A percentile compares a stretch with the other conserved stretches of the same genome.
Conservation (phyloP, 768 basidiomycete species). For the Agrocybe pediades region DNA sequence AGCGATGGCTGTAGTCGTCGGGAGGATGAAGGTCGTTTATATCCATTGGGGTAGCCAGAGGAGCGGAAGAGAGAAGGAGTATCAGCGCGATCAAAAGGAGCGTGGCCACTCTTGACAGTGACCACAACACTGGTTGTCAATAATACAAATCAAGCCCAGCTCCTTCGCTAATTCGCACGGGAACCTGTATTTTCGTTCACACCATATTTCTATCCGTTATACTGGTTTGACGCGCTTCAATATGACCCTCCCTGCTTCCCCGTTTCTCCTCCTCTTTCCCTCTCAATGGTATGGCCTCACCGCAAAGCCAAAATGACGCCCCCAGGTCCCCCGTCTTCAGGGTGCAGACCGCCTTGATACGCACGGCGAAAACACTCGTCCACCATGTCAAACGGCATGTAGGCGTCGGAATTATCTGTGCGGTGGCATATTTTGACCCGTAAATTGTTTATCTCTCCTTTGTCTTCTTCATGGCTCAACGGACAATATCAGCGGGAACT, state of each 20-base stretch:
- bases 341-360: constrained; percentile 2
- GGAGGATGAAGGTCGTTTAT: constrained; percentile 72
- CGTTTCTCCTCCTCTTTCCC: constrained; percentile 15
- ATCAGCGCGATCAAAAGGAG: constrained; percentile 12
- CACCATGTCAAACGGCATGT: constrained; percentile 64
- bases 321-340: constrained; percentile 9
- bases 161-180: constrained; percentile 27
- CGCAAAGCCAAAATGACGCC: constrained; percentile 6
- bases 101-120: constrained; percentile 7
- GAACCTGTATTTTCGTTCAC: constrained; percentile 29
- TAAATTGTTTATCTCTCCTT: constrained; percentile 35
- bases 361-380: constrained; percentile 24
- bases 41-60: constrained; percentile 37
- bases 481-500: constrained; percentile 55
- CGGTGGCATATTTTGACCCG: constrained; percentile 89
- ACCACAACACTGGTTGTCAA: constrained; percentile 20
- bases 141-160: constrained; percentile 14
- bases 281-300: constrained; percentile 21
- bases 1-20: constrained; percentile 80
- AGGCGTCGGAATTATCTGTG: constrained; percentile 81
- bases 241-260: constrained; percentile 25
- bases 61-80: constrained; percentile 18
- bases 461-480: constrained; percentile 2
- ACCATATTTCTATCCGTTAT: constrained; percentile 32
- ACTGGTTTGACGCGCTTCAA: constrained; percentile 30